Evolutionary conservation across 108 stramenopile genomes (phyloP).

Genomic region (Cylindrotheca fusiformis): DNA sequence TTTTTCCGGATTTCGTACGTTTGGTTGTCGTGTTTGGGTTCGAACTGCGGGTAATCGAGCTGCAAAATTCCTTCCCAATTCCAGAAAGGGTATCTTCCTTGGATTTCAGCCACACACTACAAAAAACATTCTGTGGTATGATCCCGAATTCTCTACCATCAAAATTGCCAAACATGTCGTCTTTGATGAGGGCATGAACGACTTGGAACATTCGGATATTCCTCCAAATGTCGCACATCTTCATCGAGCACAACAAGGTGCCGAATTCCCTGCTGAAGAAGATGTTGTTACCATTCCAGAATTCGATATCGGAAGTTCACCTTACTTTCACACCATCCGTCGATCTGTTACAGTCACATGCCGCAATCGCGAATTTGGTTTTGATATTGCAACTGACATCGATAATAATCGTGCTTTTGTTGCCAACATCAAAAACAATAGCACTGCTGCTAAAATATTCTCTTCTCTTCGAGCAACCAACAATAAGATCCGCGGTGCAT

Average conservation of each 20-base stretch:
- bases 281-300: no score
- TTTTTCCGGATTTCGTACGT: conserved; percentile 35
- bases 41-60: conserved; percentile 14
- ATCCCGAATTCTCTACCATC: conserved; percentile 11
- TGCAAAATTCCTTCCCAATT: conserved; percentile 17
- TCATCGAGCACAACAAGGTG: neutral
- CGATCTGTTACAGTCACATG: no score
- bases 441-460: neutral
- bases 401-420: neutral
- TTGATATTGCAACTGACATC: neutral
- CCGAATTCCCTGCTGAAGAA: no score
- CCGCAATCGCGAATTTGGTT: no score
- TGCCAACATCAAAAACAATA: neutral
- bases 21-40: no score
- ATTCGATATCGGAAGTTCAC: no score
- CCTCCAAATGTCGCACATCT: conserved; percentile 21
- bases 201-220: conserved; percentile 12
- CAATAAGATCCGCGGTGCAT: no score
- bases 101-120: conserved; percentile 23
- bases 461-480: neutral
- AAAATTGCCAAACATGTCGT: conserved; percentile 31
- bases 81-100: no score
- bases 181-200: conserved; percentile 51
- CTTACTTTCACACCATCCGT: no score
- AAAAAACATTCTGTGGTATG: conserved; percentile 23